These are phyloP conservation scores for Picea engelmannii DNA, from an alignment of 83 land plant genomes.

Conservation along the genomic window DNA sequence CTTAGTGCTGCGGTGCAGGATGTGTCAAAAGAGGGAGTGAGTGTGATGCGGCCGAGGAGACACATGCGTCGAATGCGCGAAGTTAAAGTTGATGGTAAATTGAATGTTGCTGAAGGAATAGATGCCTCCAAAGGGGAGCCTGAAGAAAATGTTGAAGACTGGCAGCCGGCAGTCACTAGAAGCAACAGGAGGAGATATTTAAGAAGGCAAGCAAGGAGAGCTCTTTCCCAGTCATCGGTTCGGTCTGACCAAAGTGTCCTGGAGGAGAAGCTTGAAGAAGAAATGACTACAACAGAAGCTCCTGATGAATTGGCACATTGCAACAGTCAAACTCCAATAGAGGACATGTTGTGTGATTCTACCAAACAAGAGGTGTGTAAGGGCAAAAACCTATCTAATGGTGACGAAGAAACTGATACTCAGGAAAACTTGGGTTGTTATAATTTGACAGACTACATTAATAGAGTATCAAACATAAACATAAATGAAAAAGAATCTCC, in stretches of 20 bases:
- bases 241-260: conserved; percentile 10
- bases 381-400: not conserved
- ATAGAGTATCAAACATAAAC: not conserved
- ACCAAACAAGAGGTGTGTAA: not conserved
- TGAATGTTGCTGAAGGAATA: conserved; percentile 64
- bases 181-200: conserved; percentile 78
- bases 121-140: conserved; percentile 75
- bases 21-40: conserved; percentile 17
- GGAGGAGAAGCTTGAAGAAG: conserved; percentile 9
- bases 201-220: conserved; percentile 71
- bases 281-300: conserved; percentile 6
- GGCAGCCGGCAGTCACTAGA: conserved; percentile 80
- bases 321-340: conserved; percentile 12
- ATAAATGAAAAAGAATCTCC: conserved; percentile 5
- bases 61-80: conserved; percentile 33
- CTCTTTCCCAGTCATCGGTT: conserved; percentile 14
- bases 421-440: not conserved
- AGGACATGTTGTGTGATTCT: not conserved
- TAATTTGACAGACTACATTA: not conserved
- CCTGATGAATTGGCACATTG: not conserved
- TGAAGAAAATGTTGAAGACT: conserved; percentile 50
- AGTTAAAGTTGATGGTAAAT: conserved; percentile 59
- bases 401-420: not conserved
- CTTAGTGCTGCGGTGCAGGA: conserved; percentile 8
- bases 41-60: conserved; percentile 26